Base-by-base conservation (phyloP, 441 rosid species). In the Jatropha podagrica region DNA sequence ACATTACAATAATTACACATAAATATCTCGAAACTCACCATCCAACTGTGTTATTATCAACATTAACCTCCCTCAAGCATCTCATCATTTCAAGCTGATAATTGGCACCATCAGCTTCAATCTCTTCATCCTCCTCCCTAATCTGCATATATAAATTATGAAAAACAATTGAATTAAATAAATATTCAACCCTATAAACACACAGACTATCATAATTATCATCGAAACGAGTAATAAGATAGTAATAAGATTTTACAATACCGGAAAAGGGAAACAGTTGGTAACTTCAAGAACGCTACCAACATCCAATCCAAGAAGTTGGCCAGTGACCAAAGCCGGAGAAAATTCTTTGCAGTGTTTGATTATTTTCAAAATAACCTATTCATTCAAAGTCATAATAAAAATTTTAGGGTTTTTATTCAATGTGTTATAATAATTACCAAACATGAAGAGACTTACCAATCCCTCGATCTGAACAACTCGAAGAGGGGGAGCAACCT, bases 31-130 rank as follows among this genome's bases (percentile, higher is more conserved):
- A 74, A 70, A 65, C 84, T 74, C 80, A 93, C 99, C 99, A 95
- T 60, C 98, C 98, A 65, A 95, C 98, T 4, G 99, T 95, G 84
- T 95, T 95, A 80, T 95, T 95, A 81, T 95, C 99, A 38, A 95
- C 99, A 79, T 95, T 95, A 75, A 95, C 99, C 88, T 95, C 99
- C 77, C 98, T 87, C 76, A 95, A 78, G 78, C 99, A 95, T 80
- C 97, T 88, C 99, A 95, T 93, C 99, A 95, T 93, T 65, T 95
- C 99, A 84, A 95, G 99, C 87, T 95, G 99, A 79, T 95, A 95
- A 80, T 95, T 93, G 17, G 98, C 98, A 72, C 99, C 99, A 76
- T 95, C 99, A 8, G 95, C 98, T 83, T 95, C 99, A 83, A 91
- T 87, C 85, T 95, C 99, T 80, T 91, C 99, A 74, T 95, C 97